These are phyloP conservation scores for Choiromyces venosus DNA, from an alignment of 495 filamentous ascomycete genomes.

Conservation along the genomic window DNA sequence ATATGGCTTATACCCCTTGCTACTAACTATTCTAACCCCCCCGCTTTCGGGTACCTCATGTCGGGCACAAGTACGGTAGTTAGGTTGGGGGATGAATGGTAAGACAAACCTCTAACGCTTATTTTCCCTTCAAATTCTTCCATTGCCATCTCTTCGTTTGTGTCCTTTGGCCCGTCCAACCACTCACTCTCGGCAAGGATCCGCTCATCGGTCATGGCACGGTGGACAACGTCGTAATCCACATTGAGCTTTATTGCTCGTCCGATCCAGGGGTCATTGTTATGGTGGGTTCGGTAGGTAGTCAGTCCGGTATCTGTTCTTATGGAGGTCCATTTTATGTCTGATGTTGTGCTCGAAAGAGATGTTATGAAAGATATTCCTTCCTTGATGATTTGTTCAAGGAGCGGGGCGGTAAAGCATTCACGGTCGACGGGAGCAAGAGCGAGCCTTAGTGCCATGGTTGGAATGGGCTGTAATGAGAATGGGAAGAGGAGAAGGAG, in stretches of 20 bases:
- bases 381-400: background rate
- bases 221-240: conserved; percentile 26
- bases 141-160: conserved; percentile 20
- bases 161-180: conserved; percentile 25
- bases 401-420: background rate
- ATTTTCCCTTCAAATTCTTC: conserved; percentile 33
- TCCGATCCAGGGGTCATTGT: conserved; percentile 33
- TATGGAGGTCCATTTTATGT: conserved; percentile 25
- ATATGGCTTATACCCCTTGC: no score
- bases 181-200: conserved; percentile 27
- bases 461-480: background rate
- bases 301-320: conserved; percentile 34
- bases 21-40: no score
- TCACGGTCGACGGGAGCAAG: background rate
- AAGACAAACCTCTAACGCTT: conserved; percentile 24
- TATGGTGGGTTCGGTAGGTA: conserved; percentile 28
- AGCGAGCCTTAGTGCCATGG: background rate
- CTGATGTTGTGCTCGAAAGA: background rate
- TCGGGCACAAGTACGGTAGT: no score
- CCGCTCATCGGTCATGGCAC: conserved; percentile 24
- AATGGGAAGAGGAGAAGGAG: background rate
- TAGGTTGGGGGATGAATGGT: background rate
- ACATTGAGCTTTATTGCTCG: conserved; percentile 29
- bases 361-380: background rate
- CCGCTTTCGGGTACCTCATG: no score